Conservation (phyloP, 2,329 filamentous ascomycete genomes). For the Venturia carpophila region DNA sequence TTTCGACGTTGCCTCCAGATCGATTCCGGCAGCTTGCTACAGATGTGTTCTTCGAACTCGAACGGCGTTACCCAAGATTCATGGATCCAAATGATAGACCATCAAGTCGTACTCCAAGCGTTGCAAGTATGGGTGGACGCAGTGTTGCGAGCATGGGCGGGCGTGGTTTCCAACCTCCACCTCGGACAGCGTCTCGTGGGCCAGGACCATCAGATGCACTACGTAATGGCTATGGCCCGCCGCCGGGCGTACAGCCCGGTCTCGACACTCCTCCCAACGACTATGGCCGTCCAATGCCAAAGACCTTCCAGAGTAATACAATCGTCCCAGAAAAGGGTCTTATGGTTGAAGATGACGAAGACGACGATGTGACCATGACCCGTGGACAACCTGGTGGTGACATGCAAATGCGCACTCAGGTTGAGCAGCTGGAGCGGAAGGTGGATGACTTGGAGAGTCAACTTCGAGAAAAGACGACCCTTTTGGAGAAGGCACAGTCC, state of each 20-base stretch:
- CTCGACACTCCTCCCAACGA: slow-evolving; percentile 40
- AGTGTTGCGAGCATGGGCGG: slow-evolving; percentile 35
- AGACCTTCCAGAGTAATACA: slow-evolving; percentile 89
- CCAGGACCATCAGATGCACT: slow-evolving; percentile 10
- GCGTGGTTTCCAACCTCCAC: slow-evolving; percentile 15
- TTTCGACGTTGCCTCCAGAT: slow-evolving; percentile 78
- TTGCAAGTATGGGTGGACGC: slow-evolving; percentile 49
- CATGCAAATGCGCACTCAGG: slow-evolving; percentile 74
- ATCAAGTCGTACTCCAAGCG: not conserved
- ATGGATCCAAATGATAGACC: slow-evolving; percentile 32
- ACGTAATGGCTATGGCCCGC: not conserved
- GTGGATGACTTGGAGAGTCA: slow-evolving; percentile 62
- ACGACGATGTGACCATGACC: slow-evolving; percentile 40
- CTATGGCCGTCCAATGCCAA: slow-evolving; percentile 70
- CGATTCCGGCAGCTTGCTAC: slow-evolving; percentile 88
- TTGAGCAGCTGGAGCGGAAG: slow-evolving; percentile 66
- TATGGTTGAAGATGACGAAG: slow-evolving; percentile 91
- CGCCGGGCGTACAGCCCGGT: slow-evolving; percentile 30
- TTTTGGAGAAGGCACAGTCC: slow-evolving; percentile 44
- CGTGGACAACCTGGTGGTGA: slow-evolving; percentile 38
- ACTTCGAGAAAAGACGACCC: slow-evolving; percentile 63
- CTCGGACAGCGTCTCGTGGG: slow-evolving; percentile 14
- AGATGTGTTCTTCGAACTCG: slow-evolving; percentile 92
- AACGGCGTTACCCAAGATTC: slow-evolving; percentile 81
- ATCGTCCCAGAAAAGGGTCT: slow-evolving; percentile 97